Base-by-base conservation (phyloP, 768 basidiomycete species). In the Psilocybe cyanescens region DNA sequence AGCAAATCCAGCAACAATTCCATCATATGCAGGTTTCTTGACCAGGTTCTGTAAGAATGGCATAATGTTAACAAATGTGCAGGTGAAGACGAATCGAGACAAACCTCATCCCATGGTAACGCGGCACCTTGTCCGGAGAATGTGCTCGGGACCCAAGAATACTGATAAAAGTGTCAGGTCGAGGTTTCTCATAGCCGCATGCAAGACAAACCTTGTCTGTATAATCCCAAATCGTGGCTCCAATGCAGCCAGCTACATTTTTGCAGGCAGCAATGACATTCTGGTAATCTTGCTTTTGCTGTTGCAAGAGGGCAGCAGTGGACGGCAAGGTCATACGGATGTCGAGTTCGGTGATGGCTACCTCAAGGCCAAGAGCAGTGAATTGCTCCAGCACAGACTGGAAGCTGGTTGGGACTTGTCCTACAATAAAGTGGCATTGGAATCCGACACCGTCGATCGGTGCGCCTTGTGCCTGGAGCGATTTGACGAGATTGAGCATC, bases 331-430 rank as follows among this genome's bases (percentile, higher is more conserved):
- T 78, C 78, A 87, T 86, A 52, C 87, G 79, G 66, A 85, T 85
- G 67, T 90, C 88, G 51, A 90, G 80, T 68, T 89, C 88, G 2
- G 88, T 90, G 65, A 89, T 82, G 8, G 87, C 87, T 28, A 89
- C 83, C 65, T 89, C 88, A 46, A 90, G 75, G 3, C 89, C 87
- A 29, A 88, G 81, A 9, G 80, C 80, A 11, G 83, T 79, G 68
- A 89, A 83, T 53, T 80, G 76, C 61, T 80, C 68, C 58, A 88
- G 73, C 60, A 84, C 83, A 2, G 76, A 70, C 57, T 81, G 74
- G 52, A 89, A 70, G 9, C 74, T 73, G 2, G 79, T 71, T 1
- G 86, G 84, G 14, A 89, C 77, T 62, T 81, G 67, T 19, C 86
- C 87, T 29, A 88, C 81, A 66, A 86, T 83, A 63, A 88, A 76